These are phyloP conservation scores for Phoma sp. DNA, from an alignment of 2,329 filamentous ascomycete genomes.

Conservation along the genomic window DNA sequence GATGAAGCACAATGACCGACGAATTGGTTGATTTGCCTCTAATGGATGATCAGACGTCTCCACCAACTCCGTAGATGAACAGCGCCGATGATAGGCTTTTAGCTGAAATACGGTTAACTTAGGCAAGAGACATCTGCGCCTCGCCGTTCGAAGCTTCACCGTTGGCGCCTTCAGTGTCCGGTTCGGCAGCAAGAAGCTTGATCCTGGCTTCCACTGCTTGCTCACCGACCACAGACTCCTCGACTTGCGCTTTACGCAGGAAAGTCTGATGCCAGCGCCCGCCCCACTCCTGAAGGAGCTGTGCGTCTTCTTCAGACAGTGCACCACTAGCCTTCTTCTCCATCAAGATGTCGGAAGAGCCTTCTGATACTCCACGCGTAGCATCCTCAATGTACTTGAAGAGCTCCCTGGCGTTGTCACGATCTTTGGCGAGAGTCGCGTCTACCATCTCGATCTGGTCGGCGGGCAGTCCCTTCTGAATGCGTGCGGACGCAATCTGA, in stretches of 20 bases:
- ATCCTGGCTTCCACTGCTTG: slow-evolving; percentile 57
- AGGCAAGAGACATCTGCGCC: slow-evolving; percentile 25
- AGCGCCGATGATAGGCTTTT: neutral
- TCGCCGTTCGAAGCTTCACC: slow-evolving; percentile 36
- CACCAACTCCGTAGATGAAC: neutral
- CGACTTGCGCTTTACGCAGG: slow-evolving; percentile 78
- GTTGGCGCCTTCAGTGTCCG: slow-evolving; percentile 33
- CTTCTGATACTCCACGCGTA: slow-evolving; percentile 72
- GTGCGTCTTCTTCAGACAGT: slow-evolving; percentile 53
- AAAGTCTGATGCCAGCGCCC: slow-evolving; percentile 87
- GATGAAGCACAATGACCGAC: too few species aligned
- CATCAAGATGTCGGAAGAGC: slow-evolving; percentile 75
- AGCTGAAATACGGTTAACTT: neutral
- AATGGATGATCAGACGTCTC: neutral
- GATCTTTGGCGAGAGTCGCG: slow-evolving; percentile 71
- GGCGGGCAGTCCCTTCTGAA: slow-evolving; percentile 61
- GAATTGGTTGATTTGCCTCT: too few species aligned
- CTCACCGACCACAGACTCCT: slow-evolving; percentile 73
- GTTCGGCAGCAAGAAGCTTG: slow-evolving; percentile 39
- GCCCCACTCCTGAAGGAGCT: slow-evolving; percentile 78
- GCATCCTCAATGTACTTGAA: slow-evolving; percentile 83
- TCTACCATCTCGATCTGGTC: slow-evolving; percentile 67
- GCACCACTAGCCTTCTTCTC: slow-evolving; percentile 66
- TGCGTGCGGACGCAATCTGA: slow-evolving; percentile 72
- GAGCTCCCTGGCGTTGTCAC: slow-evolving; percentile 75